Conservation (phyloP, 208 protist species). For the Trypanosomatidae sp. region DNA sequence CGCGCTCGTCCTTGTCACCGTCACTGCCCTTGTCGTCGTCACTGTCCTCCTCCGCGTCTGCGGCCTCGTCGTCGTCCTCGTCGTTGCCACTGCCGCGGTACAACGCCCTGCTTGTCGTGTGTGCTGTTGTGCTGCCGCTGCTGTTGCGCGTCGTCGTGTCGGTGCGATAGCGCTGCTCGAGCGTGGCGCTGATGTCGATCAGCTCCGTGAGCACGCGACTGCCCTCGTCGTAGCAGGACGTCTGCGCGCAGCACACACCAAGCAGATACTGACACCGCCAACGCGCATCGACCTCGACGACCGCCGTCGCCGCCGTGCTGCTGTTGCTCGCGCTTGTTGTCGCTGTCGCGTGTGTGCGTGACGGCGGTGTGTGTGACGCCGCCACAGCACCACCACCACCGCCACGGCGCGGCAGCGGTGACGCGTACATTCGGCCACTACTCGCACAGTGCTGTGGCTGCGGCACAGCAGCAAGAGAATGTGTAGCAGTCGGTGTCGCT, state of each 20-base stretch:
- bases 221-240: constrained; percentile 45
- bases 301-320: constrained; percentile 6
- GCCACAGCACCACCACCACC: too few species aligned
- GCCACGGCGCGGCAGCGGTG: background rate
- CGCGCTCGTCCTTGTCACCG: too few species aligned
- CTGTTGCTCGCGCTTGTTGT: background rate
- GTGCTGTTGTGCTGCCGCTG: too few species aligned
- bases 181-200: constrained; percentile 6
- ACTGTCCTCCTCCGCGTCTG: too few species aligned
- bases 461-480: background rate
- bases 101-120: constrained; percentile 1
- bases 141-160: too few species aligned
- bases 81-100: too few species aligned
- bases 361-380: background rate
- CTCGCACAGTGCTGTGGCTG: too few species aligned
- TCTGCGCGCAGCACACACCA: constrained; percentile 53
- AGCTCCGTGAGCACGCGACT: constrained; percentile 39
- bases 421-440: too few species aligned
- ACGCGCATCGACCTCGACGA: constrained; percentile 23
- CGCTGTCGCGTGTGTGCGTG: background rate
- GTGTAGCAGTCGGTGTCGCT: background rate
- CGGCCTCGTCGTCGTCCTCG: too few species aligned
- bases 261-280: constrained; percentile 74
- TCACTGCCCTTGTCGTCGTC: too few species aligned
- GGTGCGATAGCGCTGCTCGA: constrained; percentile 6